Evolutionary conservation across 2,329 filamentous ascomycete species (phyloP).

Genomic region (Monilinia polystroma): DNA sequence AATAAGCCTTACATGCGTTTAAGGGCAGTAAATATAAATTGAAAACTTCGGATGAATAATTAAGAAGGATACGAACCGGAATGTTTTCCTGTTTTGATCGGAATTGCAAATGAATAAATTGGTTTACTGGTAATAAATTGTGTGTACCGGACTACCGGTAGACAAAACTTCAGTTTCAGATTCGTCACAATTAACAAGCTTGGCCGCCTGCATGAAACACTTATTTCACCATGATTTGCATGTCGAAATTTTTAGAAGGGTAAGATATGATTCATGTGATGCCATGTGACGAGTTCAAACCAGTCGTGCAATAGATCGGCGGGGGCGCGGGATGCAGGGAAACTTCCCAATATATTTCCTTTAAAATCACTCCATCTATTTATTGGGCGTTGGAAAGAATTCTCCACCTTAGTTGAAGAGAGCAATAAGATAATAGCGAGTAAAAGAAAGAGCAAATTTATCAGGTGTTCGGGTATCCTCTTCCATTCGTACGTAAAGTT

Average conservation of each 20-base stretch:
- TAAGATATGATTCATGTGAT: slow-evolving; percentile 1
- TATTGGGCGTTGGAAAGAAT: background rate
- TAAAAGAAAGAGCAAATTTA: background rate
- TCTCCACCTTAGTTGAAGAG: background rate
- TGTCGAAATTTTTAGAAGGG: background rate
- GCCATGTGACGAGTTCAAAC: background rate
- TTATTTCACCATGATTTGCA: background rate
- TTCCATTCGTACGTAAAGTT: slow-evolving; percentile 1
- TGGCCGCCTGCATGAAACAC: background rate
- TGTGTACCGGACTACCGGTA: background rate
- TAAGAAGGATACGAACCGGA: background rate
- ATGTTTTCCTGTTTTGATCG: background rate
- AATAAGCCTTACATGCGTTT: background rate
- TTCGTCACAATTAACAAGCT: background rate
- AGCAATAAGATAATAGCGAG: background rate
- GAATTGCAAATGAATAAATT: background rate
- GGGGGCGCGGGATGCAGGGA: slow-evolving; percentile 11
- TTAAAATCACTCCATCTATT: background rate
- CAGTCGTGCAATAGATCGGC: background rate
- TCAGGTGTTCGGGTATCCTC: slow-evolving; percentile 1
- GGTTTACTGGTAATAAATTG: background rate
- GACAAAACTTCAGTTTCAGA: background rate
- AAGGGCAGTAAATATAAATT: background rate
- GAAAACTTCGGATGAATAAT: background rate
- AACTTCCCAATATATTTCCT: slow-evolving; percentile 4